Percentiles rank a stretch among this genome's conserved stretches.
These are phyloP conservation scores for Fusarium mangiferae DNA, from an alignment of 2,329 filamentous ascomycete genomes.

Conservation along the genomic window DNA sequence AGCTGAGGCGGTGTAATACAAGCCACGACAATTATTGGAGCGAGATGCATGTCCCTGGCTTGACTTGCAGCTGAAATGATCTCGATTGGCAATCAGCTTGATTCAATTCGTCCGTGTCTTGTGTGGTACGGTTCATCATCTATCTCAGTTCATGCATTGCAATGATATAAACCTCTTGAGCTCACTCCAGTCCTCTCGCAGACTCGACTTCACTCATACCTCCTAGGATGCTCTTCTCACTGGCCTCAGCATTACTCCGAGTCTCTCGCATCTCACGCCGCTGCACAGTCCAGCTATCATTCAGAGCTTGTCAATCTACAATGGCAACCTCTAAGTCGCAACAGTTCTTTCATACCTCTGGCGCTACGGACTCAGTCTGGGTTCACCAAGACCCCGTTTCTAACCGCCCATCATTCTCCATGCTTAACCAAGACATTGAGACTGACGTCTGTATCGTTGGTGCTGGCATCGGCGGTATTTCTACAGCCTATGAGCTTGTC, in stretches of 20 bases:
- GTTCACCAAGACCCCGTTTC: constrained; percentile 59
- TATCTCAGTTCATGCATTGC: background rate
- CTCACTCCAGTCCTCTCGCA: no score
- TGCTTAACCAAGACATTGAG: constrained; percentile 5
- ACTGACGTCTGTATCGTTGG: constrained; percentile 31
- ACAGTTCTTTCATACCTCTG: constrained; percentile 54
- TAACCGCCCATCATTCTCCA: constrained; percentile 6
- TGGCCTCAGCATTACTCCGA: background rate
- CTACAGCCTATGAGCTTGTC: constrained; percentile 51
- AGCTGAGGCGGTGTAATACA: background rate
- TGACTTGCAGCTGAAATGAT: background rate
- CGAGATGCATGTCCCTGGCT: background rate
- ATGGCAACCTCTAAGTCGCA: constrained; percentile 21
- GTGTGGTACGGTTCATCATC: background rate
- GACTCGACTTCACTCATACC: background rate
- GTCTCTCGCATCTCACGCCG: constrained; percentile 8
- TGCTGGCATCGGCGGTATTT: constrained; percentile 32
- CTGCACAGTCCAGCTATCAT: background rate
- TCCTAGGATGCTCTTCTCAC: constrained; percentile 15
- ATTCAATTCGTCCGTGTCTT: background rate
- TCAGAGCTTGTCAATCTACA: constrained; percentile 18
- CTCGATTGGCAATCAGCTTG: background rate
- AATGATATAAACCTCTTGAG: background rate
- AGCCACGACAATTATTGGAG: background rate
- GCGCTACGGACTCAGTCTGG: constrained; percentile 64